Base-by-base conservation (phyloP, 371 early-diverging fungal species). In the Mortierella sp. region DNA sequence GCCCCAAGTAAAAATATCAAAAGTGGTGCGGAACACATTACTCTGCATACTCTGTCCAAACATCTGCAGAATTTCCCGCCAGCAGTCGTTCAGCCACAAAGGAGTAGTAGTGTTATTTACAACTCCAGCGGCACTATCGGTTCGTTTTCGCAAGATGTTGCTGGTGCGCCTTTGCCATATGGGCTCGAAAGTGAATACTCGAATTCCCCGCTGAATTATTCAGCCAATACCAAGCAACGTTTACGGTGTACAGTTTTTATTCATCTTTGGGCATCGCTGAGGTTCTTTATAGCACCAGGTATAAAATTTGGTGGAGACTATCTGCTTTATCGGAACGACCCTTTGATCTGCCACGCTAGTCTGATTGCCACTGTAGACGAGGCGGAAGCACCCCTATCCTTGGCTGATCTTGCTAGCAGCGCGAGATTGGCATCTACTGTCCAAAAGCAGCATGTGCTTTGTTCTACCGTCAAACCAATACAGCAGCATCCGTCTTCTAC, bases 291-390 rank as follows among this genome's bases (percentile, higher is more conserved):
- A 2, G 81, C 72, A 13, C 76, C 81, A 19, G 81, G 81, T 11
- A 68, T 81, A 65, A 81, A 81, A 58, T 81, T 81, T 72, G 81
- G 81, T 10, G 76, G 81, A 8, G 81, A 81, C 41, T 81, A 75
- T 66, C 72, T 81, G 0, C 69, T 81, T n/a, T 81, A 81, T 55
- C 69, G 48, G 19, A 68, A 47, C 7, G 81, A 81, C 24, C 81
- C 81, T 4, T 36, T 81, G 24, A 55, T 75, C 9, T 81, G 81
- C 22, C 81, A 81, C 65, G 71, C 81, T 8, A 68, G 72, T 45
- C 21, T 75, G 24, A 69, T 81, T 24, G 81, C 76, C 15, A 62
- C 72, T n/a, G 58, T 75, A 58, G 50, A 58, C 19, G 66, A 60
- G 0, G 43, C 57, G 5, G 47, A 71, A n/a, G 41, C 67, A 15